These are phyloP conservation scores for Mucuna pruriens DNA, from an alignment of 306 rosid genomes.

Conservation along the genomic window DNA sequence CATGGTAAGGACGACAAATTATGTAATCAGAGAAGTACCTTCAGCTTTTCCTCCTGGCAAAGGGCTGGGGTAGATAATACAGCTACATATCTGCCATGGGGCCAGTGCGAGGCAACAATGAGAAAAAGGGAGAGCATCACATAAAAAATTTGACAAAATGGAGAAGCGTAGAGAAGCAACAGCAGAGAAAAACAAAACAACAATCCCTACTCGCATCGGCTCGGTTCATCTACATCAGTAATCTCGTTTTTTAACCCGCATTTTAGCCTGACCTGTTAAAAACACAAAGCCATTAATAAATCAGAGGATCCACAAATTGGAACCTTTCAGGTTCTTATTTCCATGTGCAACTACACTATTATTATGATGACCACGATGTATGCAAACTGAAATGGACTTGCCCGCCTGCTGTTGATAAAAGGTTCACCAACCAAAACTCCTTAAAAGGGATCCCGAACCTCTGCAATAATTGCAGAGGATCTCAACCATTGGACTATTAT, in stretches of 20 bases:
- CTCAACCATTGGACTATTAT: neutral
- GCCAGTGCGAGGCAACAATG: conserved; percentile 31
- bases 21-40: conserved; percentile 54
- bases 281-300: conserved; percentile 38
- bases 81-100: conserved; percentile 77
- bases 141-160: neutral
- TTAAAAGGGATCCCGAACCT: neutral
- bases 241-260: conserved; percentile 90
- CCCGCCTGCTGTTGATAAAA: neutral
- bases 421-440: conserved; percentile 26
- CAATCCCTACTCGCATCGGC: conserved; percentile 93
- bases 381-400: conserved; percentile 17
- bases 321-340: conserved; percentile 21
- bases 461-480: neutral
- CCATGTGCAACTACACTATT: conserved; percentile 18
- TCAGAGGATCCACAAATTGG: neutral
- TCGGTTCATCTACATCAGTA: conserved; percentile 94
- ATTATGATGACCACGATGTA: neutral
- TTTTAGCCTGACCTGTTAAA: conserved; percentile 76
- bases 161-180: neutral
- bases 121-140: conserved; percentile 27
- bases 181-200: conserved; percentile 10
- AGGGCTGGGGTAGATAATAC: conserved; percentile 81
- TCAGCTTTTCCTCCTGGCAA: conserved; percentile 82
- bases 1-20: conserved; percentile 23